Evolutionary conservation across 345 rosid genomes (phyloP), one percentile per base, ranked within the genome.

Genomic region (Gossypium arboreum): DNA sequence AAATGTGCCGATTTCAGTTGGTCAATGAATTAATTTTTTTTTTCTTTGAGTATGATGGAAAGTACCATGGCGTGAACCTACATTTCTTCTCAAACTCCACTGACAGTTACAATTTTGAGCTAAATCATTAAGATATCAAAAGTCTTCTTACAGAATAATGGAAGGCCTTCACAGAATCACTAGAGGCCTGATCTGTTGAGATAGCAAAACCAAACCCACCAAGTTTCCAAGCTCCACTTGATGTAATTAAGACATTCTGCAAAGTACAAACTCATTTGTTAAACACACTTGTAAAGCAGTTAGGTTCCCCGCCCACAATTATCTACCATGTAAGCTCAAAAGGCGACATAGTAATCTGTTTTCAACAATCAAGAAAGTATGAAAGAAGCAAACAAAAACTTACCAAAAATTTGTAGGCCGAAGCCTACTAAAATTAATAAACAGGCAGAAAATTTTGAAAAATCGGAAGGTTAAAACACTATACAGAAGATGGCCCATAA

Each of bases 181-280:
- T 82, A 50, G 80, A 81, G 71, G 81, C 84, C 78, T 91, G 94
- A 73, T 91, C 93, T n/a, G 86, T 50, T 58, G 93, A 59, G 77
- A 90, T 81, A 73, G 98, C 88, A 88, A 95, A 91, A 17, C 98
- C 92, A 84, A 95, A 95, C 73, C 99, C 99, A 48, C 94, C 93
- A 77, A 95, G 97, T 84, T 95, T 95, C 99, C 99, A 95, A 59
- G 99, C 96, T 76, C 99, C 98, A 82, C 84, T 76, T 54, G 92
- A 88, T 24, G 99, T 95, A 66, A 95, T 89, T 48, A 95, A 84
- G 74, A 93, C 83, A 87, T 91, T 93, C 99, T 93, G 91, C 73
- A 78, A 75, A 52, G 72, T 11, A 73, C 41, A 59, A n/a, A 73
- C n/a, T 54, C 41, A 24, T 18, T 48, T 7, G 4, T 48, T 55